Evolutionary conservation across 2,329 filamentous ascomycete genomes (phyloP).

Genomic region (Aspergillus spinulosporus): DNA sequence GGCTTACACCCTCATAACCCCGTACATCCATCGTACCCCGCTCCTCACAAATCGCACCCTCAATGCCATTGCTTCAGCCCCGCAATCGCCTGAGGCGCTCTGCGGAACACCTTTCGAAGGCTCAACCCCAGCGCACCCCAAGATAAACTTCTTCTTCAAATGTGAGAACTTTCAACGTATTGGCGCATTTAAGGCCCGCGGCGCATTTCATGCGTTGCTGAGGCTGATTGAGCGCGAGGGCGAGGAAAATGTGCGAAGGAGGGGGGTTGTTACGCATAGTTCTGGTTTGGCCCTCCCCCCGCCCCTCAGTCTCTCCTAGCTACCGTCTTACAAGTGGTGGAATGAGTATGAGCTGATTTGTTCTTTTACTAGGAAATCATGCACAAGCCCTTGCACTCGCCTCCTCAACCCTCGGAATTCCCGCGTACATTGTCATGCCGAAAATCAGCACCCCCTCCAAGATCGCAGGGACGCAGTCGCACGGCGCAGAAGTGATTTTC

Average conservation of each 20-base stretch:
- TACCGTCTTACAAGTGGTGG: too few relatives aligned
- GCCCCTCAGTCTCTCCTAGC: too few relatives aligned
- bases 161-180: constrained; percentile 90
- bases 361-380: constrained; percentile 71
- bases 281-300: constrained; percentile 59
- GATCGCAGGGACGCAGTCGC: constrained; percentile 75
- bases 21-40: constrained; percentile 79
- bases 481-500: constrained; percentile 78
- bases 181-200: constrained; percentile 89
- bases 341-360: neutral
- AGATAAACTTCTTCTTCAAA: constrained; percentile 83
- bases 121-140: constrained; percentile 61
- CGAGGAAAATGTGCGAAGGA: constrained; percentile 60
- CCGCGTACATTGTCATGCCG: constrained; percentile 91
- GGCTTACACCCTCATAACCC: constrained; percentile 71
- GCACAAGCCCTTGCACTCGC: constrained; percentile 89
- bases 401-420: constrained; percentile 69
- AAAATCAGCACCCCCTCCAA: constrained; percentile 80
- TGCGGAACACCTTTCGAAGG: constrained; percentile 59
- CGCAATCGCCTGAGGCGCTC: constrained; percentile 58
- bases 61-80: constrained; percentile 71
- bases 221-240: constrained; percentile 64
- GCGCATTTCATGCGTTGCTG: constrained; percentile 82
- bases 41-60: constrained; percentile 78
- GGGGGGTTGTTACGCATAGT: constrained; percentile 85